Base-by-base conservation (phyloP, 371 early-diverging fungal species). In the Globomyces sp. region DNA sequence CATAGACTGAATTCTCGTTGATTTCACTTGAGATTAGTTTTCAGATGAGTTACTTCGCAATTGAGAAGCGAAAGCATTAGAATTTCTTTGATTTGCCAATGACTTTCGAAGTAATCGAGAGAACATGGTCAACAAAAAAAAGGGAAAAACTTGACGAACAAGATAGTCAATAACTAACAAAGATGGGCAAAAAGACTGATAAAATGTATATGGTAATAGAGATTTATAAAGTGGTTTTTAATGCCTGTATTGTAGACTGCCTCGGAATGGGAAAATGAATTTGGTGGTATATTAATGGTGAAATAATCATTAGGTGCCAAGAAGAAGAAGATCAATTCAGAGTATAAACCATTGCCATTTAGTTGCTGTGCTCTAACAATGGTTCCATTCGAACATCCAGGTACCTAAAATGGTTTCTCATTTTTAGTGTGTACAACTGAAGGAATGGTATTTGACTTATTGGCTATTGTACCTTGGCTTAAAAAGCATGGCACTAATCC, bases 361-460 rank as follows among this genome's bases (percentile, higher is more conserved):
- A 40, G 64, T 34, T 90, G 87, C 77, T 95, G 96, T 69, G 87
- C 94, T 4, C 80, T 95, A 36, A 89, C 94, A 6, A 78, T 95
- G 49, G 87, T 86, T 69, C 95, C 96, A 2, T 92, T 93, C 68
- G 90, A 87, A 58, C 83, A 84, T 68, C 94, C 98, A 2, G 24
- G 24, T 24, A 24, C 24, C 24, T 24, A 0, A 24, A 24, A 24
- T 24, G 24, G 24, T 24, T 24, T 0, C 24, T 24, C 24, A 24
- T 24, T 24, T 24, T 24, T 24, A 24, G 86, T 92, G 40, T 93
- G 94, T 75, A 92, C 94, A 1, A 76, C 79, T 8, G 92, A 92
- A 37, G 98, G 96, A 39, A 87, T 78, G 57, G 83, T 95, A 11
- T 96, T 93, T 78, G 96, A 96, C 65, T 80, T 91, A 1, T 80